phyloP scores from a whole-genome alignment of 345 rosid species.

The Citropsis articulata region DNA sequence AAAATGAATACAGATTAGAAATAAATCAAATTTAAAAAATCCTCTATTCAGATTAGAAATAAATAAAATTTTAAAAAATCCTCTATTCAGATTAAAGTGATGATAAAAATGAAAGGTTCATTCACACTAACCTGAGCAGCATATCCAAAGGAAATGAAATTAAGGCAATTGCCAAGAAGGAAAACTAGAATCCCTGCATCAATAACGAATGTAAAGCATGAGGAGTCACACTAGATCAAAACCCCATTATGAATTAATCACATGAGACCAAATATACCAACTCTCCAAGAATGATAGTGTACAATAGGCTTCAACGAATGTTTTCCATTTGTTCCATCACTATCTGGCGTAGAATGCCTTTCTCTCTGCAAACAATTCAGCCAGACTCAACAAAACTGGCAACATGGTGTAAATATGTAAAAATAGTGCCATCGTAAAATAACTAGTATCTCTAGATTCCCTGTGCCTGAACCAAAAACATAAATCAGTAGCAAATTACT shows the following conservation, averaged over 20 bases:
- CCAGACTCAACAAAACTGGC: conserved; percentile 17
- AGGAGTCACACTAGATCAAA: background rate
- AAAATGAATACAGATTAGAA: background rate
- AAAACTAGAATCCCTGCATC: conserved; percentile 82
- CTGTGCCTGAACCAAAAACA: background rate
- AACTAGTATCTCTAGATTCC: conserved; percentile 1
- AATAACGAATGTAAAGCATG: conserved; percentile 21
- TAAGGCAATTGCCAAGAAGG: conserved; percentile 90
- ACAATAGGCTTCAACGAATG: conserved; percentile 68
- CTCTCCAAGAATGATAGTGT: conserved; percentile 94
- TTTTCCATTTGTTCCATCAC: conserved; percentile 62
- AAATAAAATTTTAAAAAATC: background rate
- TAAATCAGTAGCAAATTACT: background rate
- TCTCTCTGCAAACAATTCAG: conserved; percentile 67
- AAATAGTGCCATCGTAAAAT: background rate
- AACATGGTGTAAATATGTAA: conserved; percentile 4
- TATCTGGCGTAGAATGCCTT: conserved; percentile 53
- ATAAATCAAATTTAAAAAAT: background rate
- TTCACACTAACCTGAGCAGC: conserved; percentile 89
- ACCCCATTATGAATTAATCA: background rate
- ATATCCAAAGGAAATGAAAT: conserved; percentile 97
- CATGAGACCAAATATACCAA: conserved; percentile 57
- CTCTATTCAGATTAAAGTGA: background rate
- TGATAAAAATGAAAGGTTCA: background rate
- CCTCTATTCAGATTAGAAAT: background rate